These are phyloP conservation scores for Carallia pectinifolia DNA, from an alignment of 345 rosid species.

Conservation along the genomic window DNA sequence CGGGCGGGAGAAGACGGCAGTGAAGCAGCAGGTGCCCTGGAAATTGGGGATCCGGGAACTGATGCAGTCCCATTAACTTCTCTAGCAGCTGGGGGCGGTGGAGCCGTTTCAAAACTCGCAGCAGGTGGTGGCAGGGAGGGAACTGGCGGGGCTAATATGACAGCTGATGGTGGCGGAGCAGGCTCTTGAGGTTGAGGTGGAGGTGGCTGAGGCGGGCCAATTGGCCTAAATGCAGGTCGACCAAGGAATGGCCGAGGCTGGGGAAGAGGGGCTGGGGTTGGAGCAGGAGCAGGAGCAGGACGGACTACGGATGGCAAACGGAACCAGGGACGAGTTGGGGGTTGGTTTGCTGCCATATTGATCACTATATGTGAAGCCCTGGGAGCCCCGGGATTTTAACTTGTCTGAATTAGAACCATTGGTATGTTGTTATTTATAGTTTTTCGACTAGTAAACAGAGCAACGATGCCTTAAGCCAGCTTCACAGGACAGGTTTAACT, in stretches of 20 bases:
- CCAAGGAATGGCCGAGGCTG: constrained; percentile 29
- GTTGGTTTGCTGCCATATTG: constrained; percentile 44
- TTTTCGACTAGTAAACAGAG: neutral
- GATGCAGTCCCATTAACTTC: constrained; percentile 8
- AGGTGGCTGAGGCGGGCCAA: constrained; percentile 25
- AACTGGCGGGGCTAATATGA: no score
- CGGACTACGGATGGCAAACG: constrained; percentile 50
- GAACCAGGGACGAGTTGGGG: constrained; percentile 51
- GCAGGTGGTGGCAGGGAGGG: constrained; percentile 7
- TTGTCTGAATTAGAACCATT: neutral
- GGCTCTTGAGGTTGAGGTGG: constrained; percentile 22
- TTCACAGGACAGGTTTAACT: neutral
- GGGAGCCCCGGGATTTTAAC: neutral
- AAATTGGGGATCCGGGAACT: constrained; percentile 3
- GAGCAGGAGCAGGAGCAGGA: constrained; percentile 22
- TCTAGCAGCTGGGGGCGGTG: constrained; percentile 14
- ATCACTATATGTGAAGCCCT: neutral
- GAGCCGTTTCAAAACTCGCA: constrained; percentile 21
- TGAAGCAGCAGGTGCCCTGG: constrained; percentile 13
- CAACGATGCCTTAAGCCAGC: neutral
- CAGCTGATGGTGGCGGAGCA: constrained; percentile 1
- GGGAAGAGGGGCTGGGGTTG: constrained; percentile 34
- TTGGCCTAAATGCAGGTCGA: constrained; percentile 39
- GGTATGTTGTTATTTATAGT: constrained; percentile 25
- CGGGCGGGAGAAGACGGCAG: constrained; percentile 14